Conservation (phyloP, 2,329 filamentous ascomycete genomes). For the Scytalidium lignicola region DNA sequence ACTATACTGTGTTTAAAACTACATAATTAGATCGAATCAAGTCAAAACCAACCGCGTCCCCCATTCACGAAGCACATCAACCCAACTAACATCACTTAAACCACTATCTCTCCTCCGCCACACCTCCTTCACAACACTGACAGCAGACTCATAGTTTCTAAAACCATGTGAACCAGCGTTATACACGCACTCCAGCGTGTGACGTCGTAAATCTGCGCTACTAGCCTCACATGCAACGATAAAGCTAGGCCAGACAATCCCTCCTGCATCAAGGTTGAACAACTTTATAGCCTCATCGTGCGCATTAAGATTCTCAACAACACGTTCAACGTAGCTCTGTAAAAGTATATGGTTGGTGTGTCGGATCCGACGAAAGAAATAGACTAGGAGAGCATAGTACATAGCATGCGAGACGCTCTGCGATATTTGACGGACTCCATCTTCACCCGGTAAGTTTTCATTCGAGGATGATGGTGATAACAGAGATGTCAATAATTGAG, state of each 20-base stretch:
- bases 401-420: slow-evolving; percentile 2
- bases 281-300: slow-evolving; percentile 10
- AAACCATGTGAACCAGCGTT: slow-evolving; percentile 5
- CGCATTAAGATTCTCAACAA: slow-evolving; percentile 9
- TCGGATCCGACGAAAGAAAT: slow-evolving; percentile 12
- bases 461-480: background rate
- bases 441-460: background rate
- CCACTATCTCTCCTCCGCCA: slow-evolving; percentile 11
- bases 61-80: slow-evolving; percentile 11
- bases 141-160: slow-evolving; percentile 4
- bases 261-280: slow-evolving; percentile 5
- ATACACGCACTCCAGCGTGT: slow-evolving; percentile 10
- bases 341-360: slow-evolving; percentile 10
- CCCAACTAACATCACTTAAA: slow-evolving; percentile 7
- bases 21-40: background rate
- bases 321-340: slow-evolving; percentile 10
- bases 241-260: slow-evolving; percentile 11
- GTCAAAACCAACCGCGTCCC: slow-evolving; percentile 10
- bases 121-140: slow-evolving; percentile 11
- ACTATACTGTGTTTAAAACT: too few species aligned
- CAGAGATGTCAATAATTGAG: slow-evolving; percentile 6
- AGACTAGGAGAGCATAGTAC: slow-evolving; percentile 10
- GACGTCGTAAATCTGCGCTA: slow-evolving; percentile 6
- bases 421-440: background rate
- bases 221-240: slow-evolving; percentile 13